phyloP scores from a whole-genome alignment of 176 grass and related monocot genomes.

The Tillandsia leiboldiana region DNA sequence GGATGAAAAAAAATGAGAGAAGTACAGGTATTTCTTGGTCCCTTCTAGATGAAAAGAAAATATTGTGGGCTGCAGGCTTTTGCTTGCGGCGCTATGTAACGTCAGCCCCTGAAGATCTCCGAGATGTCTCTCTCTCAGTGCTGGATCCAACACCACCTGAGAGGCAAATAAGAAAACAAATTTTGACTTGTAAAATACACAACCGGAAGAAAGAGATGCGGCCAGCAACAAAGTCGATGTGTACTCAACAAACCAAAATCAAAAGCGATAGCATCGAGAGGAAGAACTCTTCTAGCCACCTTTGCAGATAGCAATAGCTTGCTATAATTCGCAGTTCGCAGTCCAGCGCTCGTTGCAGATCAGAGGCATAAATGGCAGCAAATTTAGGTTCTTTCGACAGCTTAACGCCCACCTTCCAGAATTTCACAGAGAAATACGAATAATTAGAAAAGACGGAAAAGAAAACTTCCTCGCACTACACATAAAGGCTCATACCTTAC shows the following conservation, averaged over 20 bases:
- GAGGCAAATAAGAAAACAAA: neutral
- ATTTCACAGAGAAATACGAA: constrained; percentile 14
- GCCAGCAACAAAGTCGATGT: neutral
- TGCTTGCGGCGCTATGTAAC: constrained; percentile 38
- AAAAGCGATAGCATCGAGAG: neutral
- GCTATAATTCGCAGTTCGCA: constrained; percentile 61
- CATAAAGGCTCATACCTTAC: constrained; percentile 38
- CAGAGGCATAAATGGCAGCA: constrained; percentile 73
- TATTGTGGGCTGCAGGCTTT: constrained; percentile 59
- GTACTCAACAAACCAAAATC: neutral
- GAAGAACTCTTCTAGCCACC: constrained; percentile 27
- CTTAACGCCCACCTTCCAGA: constrained; percentile 45
- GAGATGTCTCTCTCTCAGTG: constrained; percentile 65
- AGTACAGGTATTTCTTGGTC: constrained; percentile 72
- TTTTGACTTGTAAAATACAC: neutral
- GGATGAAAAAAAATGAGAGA: neutral
- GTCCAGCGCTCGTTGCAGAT: constrained; percentile 83
- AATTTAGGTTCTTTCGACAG: constrained; percentile 65
- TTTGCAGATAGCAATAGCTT: constrained; percentile 49
- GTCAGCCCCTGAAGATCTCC: constrained; percentile 83
- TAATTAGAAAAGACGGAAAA: constrained; percentile 28
- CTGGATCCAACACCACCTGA: constrained; percentile 55
- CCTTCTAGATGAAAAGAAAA: constrained; percentile 52
- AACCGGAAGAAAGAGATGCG: neutral
- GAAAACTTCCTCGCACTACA: neutral